Base-by-base conservation (phyloP, 148 eudicot species). In the Chenopodium album region DNA sequence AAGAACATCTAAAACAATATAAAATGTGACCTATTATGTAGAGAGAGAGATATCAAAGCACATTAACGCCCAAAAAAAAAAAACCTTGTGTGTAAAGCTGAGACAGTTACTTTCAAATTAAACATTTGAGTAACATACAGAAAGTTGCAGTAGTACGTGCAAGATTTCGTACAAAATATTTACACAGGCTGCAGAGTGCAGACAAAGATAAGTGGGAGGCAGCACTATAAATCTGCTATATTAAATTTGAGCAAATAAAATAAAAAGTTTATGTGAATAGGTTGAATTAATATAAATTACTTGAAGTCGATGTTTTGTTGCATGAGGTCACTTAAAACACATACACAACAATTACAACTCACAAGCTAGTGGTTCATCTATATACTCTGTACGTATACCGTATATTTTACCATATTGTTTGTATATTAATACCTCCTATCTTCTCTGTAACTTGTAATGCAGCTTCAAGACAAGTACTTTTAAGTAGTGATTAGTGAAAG, bases 241-340 rank as follows among this genome's bases (percentile, higher is more conserved):
- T 9, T 50, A 50, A 13, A 11, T 50, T 11, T 3, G 54, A 50
- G 54, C 54, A 56, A 14, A 52, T 52, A 52, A 56, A 14, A 2
- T 14, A 17, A 56, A 17, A 4, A 56, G 70, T 70, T 34, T 13
- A 70, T 70, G 14, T 34, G 14, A 14, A 32, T 29, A 70, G 34
- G 48, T 70, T 70, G 73, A 13, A 29, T 32, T 26, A 0, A 23
- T 46, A 46, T 50, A 41, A 41, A 41, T 47, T 69, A 62, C 48
- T 69, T 75, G 86, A 81, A 77, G 78, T 73, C 78, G 78, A 77
- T 76, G 68, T 23, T 37, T 12, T 62, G 8, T 41, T 41, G 32
- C 73, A 75, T 80, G 69, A 72, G 72, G 78, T 65, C 50, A 65
- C 29, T 46, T 1, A 56, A 14, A 56, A 56, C 62, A 4, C 16